Conservation (phyloP, 306 rosid genomes). For the Corylus heterophylla region DNA sequence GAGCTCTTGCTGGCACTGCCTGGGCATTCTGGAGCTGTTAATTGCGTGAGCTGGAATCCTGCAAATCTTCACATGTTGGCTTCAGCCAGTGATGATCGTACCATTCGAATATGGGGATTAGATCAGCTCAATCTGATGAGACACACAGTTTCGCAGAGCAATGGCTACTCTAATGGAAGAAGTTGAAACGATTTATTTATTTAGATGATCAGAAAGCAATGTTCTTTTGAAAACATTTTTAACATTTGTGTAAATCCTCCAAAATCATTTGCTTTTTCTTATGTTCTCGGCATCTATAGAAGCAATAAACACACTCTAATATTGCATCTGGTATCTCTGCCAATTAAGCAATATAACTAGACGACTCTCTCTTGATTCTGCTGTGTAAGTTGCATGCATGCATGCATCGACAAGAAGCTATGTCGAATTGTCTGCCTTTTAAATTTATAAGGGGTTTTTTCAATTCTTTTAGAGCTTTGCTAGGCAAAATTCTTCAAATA, state of each 20-base stretch:
- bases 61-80: constrained; percentile 92
- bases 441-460: too few relatives aligned
- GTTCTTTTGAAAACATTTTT: background rate
- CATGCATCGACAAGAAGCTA: background rate
- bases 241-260: background rate
- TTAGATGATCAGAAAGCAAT: background rate
- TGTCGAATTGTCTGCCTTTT: background rate
- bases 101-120: constrained; percentile 94
- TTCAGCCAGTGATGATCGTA: constrained; percentile 92
- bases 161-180: constrained; percentile 85
- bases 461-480: background rate
- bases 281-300: background rate
- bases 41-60: constrained; percentile 97
- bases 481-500: too few relatives aligned
- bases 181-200: constrained; percentile 32
- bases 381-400: background rate
- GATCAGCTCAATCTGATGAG: constrained; percentile 52
- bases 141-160: constrained; percentile 53
- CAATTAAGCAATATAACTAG: background rate
- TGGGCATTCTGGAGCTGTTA: constrained; percentile 95
- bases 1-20: constrained; percentile 72
- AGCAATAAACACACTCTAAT: background rate
- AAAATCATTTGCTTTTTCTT: background rate
- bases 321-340: background rate
- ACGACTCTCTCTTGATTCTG: background rate